A percentile compares a stretch with the other conserved stretches of the same genome.
Conservation (phyloP, 305 asterid genomes). For the Solanum chacoense region DNA sequence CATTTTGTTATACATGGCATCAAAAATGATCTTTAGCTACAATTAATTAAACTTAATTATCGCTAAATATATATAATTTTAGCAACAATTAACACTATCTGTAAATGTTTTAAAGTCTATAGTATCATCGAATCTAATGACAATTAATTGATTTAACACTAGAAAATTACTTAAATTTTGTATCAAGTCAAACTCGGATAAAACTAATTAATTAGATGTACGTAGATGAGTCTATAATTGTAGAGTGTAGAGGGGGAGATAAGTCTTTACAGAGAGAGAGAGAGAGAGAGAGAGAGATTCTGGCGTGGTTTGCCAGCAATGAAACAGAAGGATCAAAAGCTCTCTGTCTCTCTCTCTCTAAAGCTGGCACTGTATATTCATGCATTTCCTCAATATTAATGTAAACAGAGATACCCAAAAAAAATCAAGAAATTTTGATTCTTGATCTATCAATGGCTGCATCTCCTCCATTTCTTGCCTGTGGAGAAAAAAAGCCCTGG, state of each 20-base stretch:
- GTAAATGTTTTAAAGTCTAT: background rate
- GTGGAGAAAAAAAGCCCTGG: conserved; percentile 82
- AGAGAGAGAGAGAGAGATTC: background rate
- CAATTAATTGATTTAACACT: background rate
- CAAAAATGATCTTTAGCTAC: too few species aligned
- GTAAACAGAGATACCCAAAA: background rate
- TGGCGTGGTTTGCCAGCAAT: conserved; percentile 57
- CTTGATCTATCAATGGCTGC: conserved; percentile 53
- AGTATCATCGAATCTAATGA: background rate
- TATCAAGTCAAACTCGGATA: background rate
- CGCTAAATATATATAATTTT: too few species aligned
- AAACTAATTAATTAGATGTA: background rate
- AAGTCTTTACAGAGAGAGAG: background rate
- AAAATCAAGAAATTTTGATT: conserved; percentile 7
- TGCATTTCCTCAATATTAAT: background rate
- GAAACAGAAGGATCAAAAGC: conserved; percentile 42
- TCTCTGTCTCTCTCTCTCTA: conserved; percentile 2
- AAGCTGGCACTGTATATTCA: conserved; percentile 51
- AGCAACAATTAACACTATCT: too few species aligned
- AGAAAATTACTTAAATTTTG: too few species aligned
- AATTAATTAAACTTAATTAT: background rate
- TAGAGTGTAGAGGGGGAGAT: background rate
- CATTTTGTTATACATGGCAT: background rate
- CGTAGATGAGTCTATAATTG: background rate
- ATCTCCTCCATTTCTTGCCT: conserved; percentile 36